phyloP scores from a whole-genome alignment of 2,329 filamentous ascomycete genomes.

The Neonectria faginata region DNA sequence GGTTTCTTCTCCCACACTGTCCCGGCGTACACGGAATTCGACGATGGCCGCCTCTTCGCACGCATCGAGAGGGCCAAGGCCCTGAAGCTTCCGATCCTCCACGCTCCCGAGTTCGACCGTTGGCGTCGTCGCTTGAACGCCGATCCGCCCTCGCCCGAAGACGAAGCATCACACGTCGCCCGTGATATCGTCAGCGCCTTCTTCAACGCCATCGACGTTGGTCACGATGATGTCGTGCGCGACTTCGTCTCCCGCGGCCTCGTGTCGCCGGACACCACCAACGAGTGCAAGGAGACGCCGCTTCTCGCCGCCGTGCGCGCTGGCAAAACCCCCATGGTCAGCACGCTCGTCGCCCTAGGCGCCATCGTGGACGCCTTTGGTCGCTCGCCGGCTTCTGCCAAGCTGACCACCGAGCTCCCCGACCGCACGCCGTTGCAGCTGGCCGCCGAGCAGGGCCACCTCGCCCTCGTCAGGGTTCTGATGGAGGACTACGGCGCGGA shows the following conservation, averaged over 20 bases:
- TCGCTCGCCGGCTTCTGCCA: neutral
- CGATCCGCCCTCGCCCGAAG: conserved; percentile 6
- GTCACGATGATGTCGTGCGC: conserved; percentile 45
- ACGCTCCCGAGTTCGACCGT: conserved; percentile 11
- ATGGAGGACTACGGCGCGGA: conserved; percentile 56
- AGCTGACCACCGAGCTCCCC: conserved; percentile 5
- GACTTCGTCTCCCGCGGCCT: conserved; percentile 50
- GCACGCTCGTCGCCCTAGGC: conserved; percentile 50
- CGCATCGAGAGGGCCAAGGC: conserved; percentile 36
- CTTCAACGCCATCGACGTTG: conserved; percentile 45
- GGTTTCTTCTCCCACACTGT: conserved; percentile 13
- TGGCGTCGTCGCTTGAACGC: neutral
- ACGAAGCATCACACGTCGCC: conserved; percentile 34
- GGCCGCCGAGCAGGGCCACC: conserved; percentile 55
- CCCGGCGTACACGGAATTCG: conserved; percentile 35
- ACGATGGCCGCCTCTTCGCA: conserved; percentile 35
- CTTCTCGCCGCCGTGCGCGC: conserved; percentile 51
- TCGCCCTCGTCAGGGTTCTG: conserved; percentile 56
- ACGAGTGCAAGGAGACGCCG: conserved; percentile 47
- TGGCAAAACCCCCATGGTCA: conserved; percentile 49
- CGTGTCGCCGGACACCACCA: conserved; percentile 53
- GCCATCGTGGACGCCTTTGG: conserved; percentile 50
- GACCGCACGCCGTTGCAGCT: conserved; percentile 59
- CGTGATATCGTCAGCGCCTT: conserved; percentile 47
- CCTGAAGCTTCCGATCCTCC: conserved; percentile 39